These are phyloP conservation scores for Aschersonia sp. DNA, from an alignment of 2,329 filamentous ascomycete genomes.

Conservation along the genomic window DNA sequence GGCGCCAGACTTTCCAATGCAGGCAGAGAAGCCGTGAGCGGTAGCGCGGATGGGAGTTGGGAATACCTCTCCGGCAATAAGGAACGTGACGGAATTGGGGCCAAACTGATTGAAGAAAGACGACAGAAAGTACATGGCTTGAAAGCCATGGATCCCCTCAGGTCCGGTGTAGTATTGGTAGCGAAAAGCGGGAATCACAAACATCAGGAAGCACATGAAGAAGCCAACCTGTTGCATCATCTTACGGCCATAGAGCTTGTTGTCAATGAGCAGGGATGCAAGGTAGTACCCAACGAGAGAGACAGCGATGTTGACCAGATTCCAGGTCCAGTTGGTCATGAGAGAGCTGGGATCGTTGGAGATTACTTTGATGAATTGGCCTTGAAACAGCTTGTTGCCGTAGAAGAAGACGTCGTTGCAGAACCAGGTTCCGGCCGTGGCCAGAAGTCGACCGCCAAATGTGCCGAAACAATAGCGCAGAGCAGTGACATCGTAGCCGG, in stretches of 20 bases:
- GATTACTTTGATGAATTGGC: constrained; percentile 75
- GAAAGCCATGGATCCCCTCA: constrained; percentile 70
- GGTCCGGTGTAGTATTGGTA: constrained; percentile 67
- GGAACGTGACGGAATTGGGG: constrained; percentile 91
- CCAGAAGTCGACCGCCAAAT: constrained; percentile 75
- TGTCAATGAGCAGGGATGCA: constrained; percentile 79
- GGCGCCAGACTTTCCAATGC: constrained; percentile 76
- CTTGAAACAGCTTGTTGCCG: constrained; percentile 95
- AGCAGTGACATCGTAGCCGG: constrained; percentile 82
- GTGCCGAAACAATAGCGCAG: constrained; percentile 63
- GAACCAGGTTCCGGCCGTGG: constrained; percentile 83
- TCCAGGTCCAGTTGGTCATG: constrained; percentile 84
- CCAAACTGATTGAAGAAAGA: constrained; percentile 99
- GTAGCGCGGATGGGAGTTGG: constrained; percentile 85
- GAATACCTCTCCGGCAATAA: constrained; percentile 92
- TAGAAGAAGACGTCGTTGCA: constrained; percentile 98
- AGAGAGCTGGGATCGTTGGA: constrained; percentile 54
- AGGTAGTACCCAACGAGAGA: constrained; percentile 80
- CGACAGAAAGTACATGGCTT: constrained; percentile 95
- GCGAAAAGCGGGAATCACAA: constrained; percentile 80
- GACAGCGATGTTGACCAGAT: constrained; percentile 78
- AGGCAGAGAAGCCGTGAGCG: constrained; percentile 90
- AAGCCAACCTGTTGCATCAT: constrained; percentile 95
- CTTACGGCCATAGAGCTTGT: constrained; percentile 92
- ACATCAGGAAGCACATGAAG: constrained; percentile 83